phyloP scores from a whole-genome alignment of 140 eudicot species.

The Oenanthe javanica region DNA sequence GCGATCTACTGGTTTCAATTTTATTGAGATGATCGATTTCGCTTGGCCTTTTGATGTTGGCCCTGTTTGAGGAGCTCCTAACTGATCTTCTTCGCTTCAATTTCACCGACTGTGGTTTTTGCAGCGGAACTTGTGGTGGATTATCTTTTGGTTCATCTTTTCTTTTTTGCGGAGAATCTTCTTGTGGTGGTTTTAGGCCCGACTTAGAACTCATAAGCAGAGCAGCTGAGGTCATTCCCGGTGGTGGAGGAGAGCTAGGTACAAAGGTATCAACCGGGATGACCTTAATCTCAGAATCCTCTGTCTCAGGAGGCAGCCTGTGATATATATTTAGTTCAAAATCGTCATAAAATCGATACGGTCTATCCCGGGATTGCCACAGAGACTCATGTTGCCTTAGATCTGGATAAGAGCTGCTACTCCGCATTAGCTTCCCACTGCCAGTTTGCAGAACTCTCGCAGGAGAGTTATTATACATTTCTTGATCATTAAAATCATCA shows the following conservation, averaged over 20 bases:
- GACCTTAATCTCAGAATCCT: constrained; percentile 34
- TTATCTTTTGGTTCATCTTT: background rate
- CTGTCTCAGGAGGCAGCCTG: constrained; percentile 27
- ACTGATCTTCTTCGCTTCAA: constrained; percentile 35
- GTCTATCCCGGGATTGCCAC: constrained; percentile 34
- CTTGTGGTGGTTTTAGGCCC: constrained; percentile 2
- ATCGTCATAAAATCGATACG: constrained; percentile 53
- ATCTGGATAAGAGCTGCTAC: constrained; percentile 74
- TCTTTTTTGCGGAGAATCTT: background rate
- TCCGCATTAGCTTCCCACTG: constrained; percentile 47
- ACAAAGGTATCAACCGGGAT: constrained; percentile 45
- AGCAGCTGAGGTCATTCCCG: background rate
- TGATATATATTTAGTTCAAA: constrained; percentile 34
- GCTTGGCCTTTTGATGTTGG: constrained; percentile 2
- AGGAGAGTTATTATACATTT: constrained; percentile 12
- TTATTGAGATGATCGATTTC: constrained; percentile 3
- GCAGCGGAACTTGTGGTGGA: background rate
- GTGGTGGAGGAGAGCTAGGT: constrained; percentile 21
- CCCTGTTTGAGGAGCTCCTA: constrained; percentile 25
- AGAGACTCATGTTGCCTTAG: constrained; percentile 40
- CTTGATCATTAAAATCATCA: background rate
- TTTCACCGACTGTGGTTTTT: constrained; percentile 5
- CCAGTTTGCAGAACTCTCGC: constrained; percentile 20
- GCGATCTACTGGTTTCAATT: background rate
- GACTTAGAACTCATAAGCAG: constrained; percentile 20